Percentiles rank a stretch among this genome's conserved stretches.
Conservation (phyloP, 257 asterid species). For the Scutellaria minor region DNA sequence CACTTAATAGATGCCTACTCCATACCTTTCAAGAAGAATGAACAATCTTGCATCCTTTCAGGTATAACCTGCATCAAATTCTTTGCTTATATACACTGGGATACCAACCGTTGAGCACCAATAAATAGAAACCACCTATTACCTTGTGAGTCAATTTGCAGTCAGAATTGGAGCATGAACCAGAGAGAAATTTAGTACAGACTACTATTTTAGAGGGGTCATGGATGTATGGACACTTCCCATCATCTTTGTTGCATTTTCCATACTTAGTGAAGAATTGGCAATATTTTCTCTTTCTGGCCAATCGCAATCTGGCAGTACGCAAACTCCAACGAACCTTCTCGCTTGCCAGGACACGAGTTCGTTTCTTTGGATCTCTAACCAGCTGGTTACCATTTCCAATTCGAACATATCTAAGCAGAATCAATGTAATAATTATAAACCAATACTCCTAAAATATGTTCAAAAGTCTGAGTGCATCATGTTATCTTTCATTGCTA, state of each 20-base stretch:
- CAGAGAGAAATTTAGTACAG: conserved; percentile 88
- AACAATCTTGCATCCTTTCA: conserved; percentile 98
- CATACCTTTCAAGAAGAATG: conserved; percentile 88
- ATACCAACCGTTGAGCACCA: conserved; percentile 13
- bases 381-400: conserved; percentile 94
- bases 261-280: conserved; percentile 95
- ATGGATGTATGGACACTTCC: conserved; percentile 84
- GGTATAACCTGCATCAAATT: conserved; percentile 73
- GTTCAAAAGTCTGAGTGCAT: neutral
- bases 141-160: conserved; percentile 98
- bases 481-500: conserved; percentile 14
- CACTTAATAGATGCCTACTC: conserved; percentile 20
- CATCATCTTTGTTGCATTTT: conserved; percentile 86
- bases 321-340: conserved; percentile 97
- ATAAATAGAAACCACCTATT: conserved; percentile 34
- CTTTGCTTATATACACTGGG: conserved; percentile 33
- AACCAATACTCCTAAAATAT: conserved; percentile 19
- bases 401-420: conserved; percentile 77
- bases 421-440: conserved; percentile 31
- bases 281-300: conserved; percentile 80
- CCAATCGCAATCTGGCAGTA: conserved; percentile 88
- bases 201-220: conserved; percentile 89
- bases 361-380: conserved; percentile 92
- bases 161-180: conserved; percentile 65
- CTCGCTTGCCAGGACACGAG: conserved; percentile 83